These are phyloP conservation scores for Thermochaetoides dissita DNA, from an alignment of 2,329 filamentous ascomycete genomes.

Conservation along the genomic window DNA sequence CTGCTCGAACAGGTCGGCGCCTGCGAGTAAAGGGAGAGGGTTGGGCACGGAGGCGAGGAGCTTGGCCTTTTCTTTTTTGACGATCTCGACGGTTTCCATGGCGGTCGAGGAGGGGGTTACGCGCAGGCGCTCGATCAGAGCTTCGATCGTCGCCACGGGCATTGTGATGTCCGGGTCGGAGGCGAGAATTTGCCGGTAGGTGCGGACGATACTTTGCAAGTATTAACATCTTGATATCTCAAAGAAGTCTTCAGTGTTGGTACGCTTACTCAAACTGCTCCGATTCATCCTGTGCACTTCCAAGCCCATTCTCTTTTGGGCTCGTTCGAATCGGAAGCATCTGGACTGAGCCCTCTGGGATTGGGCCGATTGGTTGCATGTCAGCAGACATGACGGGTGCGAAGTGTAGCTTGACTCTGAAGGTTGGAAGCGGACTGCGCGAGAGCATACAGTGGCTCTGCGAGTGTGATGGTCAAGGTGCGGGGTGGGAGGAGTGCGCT, in stretches of 20 bases:
- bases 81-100: constrained; percentile 80
- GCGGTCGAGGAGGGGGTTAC: constrained; percentile 71
- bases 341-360: neutral
- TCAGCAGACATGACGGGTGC: constrained; percentile 11
- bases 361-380: constrained; percentile 4
- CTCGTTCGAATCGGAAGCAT: constrained; percentile 5
- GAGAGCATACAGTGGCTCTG: constrained; percentile 10
- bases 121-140: constrained; percentile 69
- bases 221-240: constrained; percentile 3
- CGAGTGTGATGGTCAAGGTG: neutral
- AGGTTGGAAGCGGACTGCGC: constrained; percentile 11
- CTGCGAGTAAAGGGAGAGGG: constrained; percentile 80
- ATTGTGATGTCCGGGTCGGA: constrained; percentile 78
- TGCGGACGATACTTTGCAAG: constrained; percentile 35
- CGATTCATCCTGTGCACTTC: neutral
- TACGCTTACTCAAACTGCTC: too few relatives aligned
- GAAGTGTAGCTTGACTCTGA: constrained; percentile 7
- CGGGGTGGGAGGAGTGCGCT: neutral
- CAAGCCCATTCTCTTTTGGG: constrained; percentile 7
- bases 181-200: constrained; percentile 39
- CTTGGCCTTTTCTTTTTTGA: constrained; percentile 61
- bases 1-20: constrained; percentile 88
- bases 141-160: constrained; percentile 57
- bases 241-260: neutral
- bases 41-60: constrained; percentile 72